phyloP scores from a whole-genome alignment of 495 filamentous ascomycete species.

The Pseudevernia furfuracea region DNA sequence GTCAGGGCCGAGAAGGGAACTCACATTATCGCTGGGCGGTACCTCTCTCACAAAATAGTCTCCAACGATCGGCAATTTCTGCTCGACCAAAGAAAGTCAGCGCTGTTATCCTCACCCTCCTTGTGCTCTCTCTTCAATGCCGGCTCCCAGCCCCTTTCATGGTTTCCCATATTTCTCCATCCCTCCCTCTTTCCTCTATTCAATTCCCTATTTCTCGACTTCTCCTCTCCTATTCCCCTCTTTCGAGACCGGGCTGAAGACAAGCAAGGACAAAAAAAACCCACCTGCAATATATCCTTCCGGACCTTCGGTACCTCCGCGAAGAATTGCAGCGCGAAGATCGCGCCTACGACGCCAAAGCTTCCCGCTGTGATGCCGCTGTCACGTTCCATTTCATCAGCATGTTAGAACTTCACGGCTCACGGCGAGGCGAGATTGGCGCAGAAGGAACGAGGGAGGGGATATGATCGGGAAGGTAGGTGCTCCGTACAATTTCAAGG shows the following conservation, averaged over 20 bases:
- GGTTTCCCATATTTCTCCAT: neutral
- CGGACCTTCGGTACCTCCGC: slow-evolving; percentile 60
- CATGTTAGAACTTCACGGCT: no score
- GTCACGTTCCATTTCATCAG: slow-evolving; percentile 13
- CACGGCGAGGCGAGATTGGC: neutral
- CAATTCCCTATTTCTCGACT: neutral
- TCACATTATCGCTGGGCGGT: slow-evolving; percentile 27
- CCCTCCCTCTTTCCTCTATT: neutral
- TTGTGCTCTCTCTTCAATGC: neutral
- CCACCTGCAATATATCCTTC: slow-evolving; percentile 52
- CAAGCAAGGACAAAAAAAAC: neutral
- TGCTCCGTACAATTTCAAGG: slow-evolving; percentile 42
- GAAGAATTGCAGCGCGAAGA: slow-evolving; percentile 65
- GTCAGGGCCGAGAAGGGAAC: neutral
- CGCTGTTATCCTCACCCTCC: no score
- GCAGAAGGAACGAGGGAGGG: slow-evolving; percentile 15
- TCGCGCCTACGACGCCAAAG: slow-evolving; percentile 54
- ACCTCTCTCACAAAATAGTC: slow-evolving; percentile 25
- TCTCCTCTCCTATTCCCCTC: neutral
- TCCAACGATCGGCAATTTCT: slow-evolving; percentile 26
- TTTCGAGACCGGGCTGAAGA: neutral
- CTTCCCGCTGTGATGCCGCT: slow-evolving; percentile 48
- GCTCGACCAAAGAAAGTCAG: neutral
- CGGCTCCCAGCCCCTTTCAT: neutral
- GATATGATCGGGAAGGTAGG: neutral